Percentiles rank a stretch among this genome's conserved stretches.
Evolutionary conservation across 345 rosid genomes (phyloP).

Genomic region (Geranium brycei): DNA sequence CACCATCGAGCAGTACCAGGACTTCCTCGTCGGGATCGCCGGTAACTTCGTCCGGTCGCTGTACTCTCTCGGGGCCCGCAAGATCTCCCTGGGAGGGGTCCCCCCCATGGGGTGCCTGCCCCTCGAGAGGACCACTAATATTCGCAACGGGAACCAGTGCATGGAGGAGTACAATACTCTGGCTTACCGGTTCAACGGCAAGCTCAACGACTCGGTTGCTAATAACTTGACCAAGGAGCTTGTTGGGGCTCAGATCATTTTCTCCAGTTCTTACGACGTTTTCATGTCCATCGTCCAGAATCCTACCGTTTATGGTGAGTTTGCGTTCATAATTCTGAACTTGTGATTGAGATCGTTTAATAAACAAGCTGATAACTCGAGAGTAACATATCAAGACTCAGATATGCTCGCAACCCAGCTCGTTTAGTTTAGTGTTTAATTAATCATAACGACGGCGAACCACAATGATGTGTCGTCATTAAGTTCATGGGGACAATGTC

Average conservation of each 20-base stretch:
- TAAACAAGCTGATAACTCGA: no score
- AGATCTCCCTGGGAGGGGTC: constrained; percentile 38
- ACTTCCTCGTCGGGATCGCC: constrained; percentile 33
- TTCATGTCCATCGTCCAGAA: constrained; percentile 23
- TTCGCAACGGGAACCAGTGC: constrained; percentile 21
- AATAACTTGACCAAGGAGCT: constrained; percentile 27
- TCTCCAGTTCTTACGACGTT: constrained; percentile 33
- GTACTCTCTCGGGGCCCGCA: constrained; percentile 36
- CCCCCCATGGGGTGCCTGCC: constrained; percentile 79
- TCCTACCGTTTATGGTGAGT: constrained; percentile 33
- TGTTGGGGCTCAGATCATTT: constrained; percentile 25
- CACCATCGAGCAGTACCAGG: constrained; percentile 23
- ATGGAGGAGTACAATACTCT: constrained; percentile 28
- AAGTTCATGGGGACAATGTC: no score
- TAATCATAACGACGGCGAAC: no score
- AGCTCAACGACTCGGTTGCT: constrained; percentile 21
- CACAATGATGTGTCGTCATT: no score
- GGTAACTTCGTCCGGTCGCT: constrained; percentile 22
- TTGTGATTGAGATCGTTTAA: no score
- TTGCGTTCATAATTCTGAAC: no score
- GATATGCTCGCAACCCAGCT: no score
- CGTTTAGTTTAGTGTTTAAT: no score
- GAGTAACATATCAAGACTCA: no score
- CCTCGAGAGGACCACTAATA: constrained; percentile 39
- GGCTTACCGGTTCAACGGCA: constrained; percentile 37